These are phyloP conservation scores for Septoria petroselini DNA, from an alignment of 2,329 filamentous ascomycete species.

Conservation along the genomic window DNA sequence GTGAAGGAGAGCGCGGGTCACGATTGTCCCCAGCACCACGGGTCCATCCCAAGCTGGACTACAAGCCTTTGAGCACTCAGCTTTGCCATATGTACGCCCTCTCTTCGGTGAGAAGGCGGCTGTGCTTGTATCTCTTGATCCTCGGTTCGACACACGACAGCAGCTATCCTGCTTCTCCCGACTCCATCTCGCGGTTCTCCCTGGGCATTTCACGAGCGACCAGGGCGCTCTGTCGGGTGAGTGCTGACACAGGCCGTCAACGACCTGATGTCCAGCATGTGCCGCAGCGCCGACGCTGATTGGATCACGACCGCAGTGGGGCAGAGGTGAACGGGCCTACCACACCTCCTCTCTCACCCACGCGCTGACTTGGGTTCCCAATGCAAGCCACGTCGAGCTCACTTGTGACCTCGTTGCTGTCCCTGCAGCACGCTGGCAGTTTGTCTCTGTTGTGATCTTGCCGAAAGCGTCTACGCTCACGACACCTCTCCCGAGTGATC, in stretches of 20 bases:
- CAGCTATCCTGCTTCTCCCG: too few species aligned
- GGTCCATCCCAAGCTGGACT: too few species aligned
- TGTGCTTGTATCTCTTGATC: too few species aligned
- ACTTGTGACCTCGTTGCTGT: constrained; percentile 2
- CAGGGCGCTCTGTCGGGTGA: background rate
- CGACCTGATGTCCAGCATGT: background rate
- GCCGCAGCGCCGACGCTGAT: background rate
- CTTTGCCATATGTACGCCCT: too few species aligned
- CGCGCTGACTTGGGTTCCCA: background rate
- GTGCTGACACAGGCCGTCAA: background rate
- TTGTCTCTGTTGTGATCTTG: constrained; percentile 13
- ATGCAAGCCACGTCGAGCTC: background rate
- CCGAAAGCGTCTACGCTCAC: constrained; percentile 1
- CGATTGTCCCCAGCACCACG: too few species aligned
- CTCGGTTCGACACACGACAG: too few species aligned
- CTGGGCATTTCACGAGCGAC: background rate
- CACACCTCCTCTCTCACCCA: background rate
- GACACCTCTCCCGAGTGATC: constrained; percentile 11
- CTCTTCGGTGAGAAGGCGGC: too few species aligned
- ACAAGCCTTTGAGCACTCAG: too few species aligned
- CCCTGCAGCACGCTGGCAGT: constrained; percentile 14
- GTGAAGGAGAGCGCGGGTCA: too few species aligned
- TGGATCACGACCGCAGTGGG: background rate
- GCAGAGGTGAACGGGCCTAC: background rate
- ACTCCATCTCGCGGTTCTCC: background rate